Base-by-base conservation (phyloP, 345 rosid genomes). In the Cardamine resedifolia region DNA sequence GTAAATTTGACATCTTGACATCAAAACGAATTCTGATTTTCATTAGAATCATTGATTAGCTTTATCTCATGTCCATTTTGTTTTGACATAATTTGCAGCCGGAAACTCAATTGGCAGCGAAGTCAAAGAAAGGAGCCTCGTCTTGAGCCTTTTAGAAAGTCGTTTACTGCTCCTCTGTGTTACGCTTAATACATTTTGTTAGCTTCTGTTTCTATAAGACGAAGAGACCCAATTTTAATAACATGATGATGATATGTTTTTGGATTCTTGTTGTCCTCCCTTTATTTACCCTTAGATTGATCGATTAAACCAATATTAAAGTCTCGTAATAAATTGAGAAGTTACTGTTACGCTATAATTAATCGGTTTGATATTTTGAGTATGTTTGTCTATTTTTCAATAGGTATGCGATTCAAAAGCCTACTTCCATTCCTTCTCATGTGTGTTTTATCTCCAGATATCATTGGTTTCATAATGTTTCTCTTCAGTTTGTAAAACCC, bases 21-120 rank as follows among this genome's bases (percentile, higher is more conserved):
- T 10, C 9, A 19, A 0, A 19, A 0, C 3, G 0, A 20, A 2
- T 61, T n/a, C 0, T 61, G 2, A 14, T 20, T 51, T 51, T 15
- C 0, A 14, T 2, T 1, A 10, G n/a, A 8, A 24, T 33, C 15
- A 14, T 11, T 39, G n/a, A 58, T 48, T n/a, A n/a, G n/a, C 39
- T 16, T 8, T 1, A 10, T 56, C 15, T 21, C 21, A 12, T 18
- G 6, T 6, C 10, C 3, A 16, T 51, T 14, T 27, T 5, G 18
- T 20, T 56, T 14, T 0, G 0, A 16, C 6, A 2, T 50, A 5
- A 0, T 39, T 73, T 76, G 74, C 86, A 95, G 98, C 92, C 99
- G 0, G 96, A 95, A 78, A 76, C 91, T 30, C 98, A 90, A 77
- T 76, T 95, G 82, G 91, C 96, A 0, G 79, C 96, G 0, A 81